phyloP scores from a whole-genome alignment of 78 protist genomes.

The Dictyostelium capitatum region DNA sequence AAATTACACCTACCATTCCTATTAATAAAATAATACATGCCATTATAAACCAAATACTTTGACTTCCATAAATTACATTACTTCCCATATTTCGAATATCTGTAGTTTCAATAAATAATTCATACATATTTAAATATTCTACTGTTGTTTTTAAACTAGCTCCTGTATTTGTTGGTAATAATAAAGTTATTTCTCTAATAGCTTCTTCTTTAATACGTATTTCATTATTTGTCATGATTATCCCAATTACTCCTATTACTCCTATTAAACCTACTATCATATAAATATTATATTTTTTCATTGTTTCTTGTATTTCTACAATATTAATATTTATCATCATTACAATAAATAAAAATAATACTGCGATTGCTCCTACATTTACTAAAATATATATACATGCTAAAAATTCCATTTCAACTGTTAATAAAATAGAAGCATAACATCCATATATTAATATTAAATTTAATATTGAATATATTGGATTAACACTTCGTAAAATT shows the following conservation, averaged over 20 bases:
- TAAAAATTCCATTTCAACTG: slow-evolving; percentile 31
- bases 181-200: neutral
- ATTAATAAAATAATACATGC: slow-evolving; percentile 25
- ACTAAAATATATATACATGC: slow-evolving; percentile 40
- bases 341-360: slow-evolving; percentile 45
- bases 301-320: slow-evolving; percentile 33
- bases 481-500: slow-evolving; percentile 21
- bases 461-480: slow-evolving; percentile 30
- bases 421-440: slow-evolving; percentile 23
- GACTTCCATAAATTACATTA: slow-evolving; percentile 14
- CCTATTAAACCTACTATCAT: neutral
- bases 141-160: neutral
- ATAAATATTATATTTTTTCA: slow-evolving; percentile 9
- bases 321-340: slow-evolving; percentile 45
- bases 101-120: neutral
- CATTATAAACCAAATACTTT: slow-evolving; percentile 19
- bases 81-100: slow-evolving; percentile 14
- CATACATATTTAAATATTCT: slow-evolving; percentile 1
- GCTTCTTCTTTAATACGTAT: neutral
- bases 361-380: slow-evolving; percentile 44
- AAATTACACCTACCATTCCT: slow-evolving; percentile 19
- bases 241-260: neutral
- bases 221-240: neutral
- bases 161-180: too few relatives aligned
- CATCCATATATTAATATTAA: slow-evolving; percentile 23